A percentile compares a stretch with the other conserved stretches of the same genome.
Evolutionary conservation across 2,329 filamentous ascomycete species (phyloP).

Genomic region (Metarhizium humberi): DNA sequence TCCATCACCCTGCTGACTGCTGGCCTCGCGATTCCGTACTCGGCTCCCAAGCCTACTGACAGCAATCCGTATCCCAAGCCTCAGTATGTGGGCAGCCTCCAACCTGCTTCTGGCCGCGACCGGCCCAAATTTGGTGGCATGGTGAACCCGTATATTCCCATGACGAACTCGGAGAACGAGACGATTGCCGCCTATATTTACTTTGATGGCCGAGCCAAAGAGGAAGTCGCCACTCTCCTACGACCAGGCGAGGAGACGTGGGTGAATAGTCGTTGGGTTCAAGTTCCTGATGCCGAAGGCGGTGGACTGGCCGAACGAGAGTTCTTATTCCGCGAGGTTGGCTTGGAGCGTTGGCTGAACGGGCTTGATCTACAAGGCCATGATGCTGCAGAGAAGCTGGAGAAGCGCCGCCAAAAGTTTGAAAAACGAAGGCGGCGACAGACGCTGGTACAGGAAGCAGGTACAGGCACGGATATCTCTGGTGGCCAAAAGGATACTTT

Average conservation of each 20-base stretch:
- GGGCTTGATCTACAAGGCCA: conserved; percentile 91
- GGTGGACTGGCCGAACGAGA: conserved; percentile 93
- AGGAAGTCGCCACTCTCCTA: conserved; percentile 91
- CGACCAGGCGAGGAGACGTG: conserved; percentile 94
- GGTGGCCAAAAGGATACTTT: conserved; percentile 48
- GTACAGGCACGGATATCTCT: conserved; percentile 23
- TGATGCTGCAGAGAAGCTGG: conserved; percentile 80
- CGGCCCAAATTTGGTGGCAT: conserved; percentile 38
- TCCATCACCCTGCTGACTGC: conserved; percentile 93
- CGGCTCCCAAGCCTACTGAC: conserved; percentile 69
- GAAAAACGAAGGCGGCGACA: conserved; percentile 58
- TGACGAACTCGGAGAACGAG: conserved; percentile 89
- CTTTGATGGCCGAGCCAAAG: conserved; percentile 90
- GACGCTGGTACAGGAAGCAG: conserved; percentile 35
- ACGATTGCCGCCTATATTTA: conserved; percentile 99
- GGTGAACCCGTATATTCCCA: conserved; percentile 81
- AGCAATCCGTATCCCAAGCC: conserved; percentile 73
- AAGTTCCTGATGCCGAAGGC: conserved; percentile 81
- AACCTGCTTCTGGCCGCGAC: conserved; percentile 40
- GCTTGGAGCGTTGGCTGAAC: conserved; percentile 92
- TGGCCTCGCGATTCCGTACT: conserved; percentile 84
- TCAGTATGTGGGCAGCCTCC: conserved; percentile 66
- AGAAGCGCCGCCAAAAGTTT: conserved; percentile 77
- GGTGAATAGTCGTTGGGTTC: conserved; percentile 98
- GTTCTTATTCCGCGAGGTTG: conserved; percentile 94